Base-by-base conservation (phyloP, 1,284 basidiomycete genomes). In the Cerrena zonata region DNA sequence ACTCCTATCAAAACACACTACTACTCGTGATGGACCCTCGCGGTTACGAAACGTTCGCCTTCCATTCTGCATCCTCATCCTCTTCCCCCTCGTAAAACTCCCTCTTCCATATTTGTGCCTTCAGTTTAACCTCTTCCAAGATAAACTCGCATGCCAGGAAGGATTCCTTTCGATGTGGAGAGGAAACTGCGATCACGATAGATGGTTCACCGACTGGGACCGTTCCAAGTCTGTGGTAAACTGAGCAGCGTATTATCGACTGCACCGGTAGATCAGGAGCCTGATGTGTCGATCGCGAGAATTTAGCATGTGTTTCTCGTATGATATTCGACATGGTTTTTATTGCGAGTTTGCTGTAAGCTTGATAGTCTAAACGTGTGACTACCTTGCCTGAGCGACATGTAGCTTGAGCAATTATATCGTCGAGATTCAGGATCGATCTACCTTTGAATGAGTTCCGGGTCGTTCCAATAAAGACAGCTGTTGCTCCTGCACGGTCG, bases 101-200 rank as follows among this genome's bases (percentile, higher is more conserved):
- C 59, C 85, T 71, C 71, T 94, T 94, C 91, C 92, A 94, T 56
- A 94, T 86, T 64, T 90, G 90, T 27, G 79, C 89, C 58, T 80
- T 84, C 53, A 71, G 69, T 71, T 95, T 95, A 51, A 94, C 82
- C 52, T 86, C 78, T 66, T 95, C 92, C 18, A 94, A 73, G 53
- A 92, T 80, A 63, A 73, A 80, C 65, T 93, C 91, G 61, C 89
- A 91, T 12, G 84, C 84, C 45, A 75, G 68, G 63, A 93, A 93
- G 2, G 89, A 83, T 61, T 90, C 88, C 57, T 82, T 84, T 23
- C 91, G 76, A 68, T 92, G 91, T 19, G 89, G 86, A n/a, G 86
- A 85, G 10, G 89, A 89, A 5, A 91, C 89, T 2, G 87, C 89
- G 52, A 94, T 84, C 45, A 93, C 82, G 56, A 93, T 91, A 11